Evolutionary conservation across 306 rosid genomes (phyloP), one percentile per base, ranked within the genome.

Genomic region (Lotus japonicus): DNA sequence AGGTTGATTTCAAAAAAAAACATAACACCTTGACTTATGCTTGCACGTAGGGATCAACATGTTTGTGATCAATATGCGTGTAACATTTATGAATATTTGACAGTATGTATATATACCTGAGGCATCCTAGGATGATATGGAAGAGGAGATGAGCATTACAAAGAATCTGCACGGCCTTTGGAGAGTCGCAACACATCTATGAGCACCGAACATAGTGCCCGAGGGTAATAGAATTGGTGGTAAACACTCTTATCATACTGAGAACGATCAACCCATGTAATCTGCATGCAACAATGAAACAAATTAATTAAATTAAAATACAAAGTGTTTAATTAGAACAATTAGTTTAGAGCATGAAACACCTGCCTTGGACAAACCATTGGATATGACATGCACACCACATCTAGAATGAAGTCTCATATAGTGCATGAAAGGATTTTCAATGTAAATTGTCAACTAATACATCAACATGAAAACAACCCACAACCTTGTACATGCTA

Each of bases 401-500:
- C 81, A 88, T 11, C 97, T 97, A 0, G 97, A 94, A 18, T 96
- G 98, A 65, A 90, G 92, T 81, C 84, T 94, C 84, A 79, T 80
- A 51, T 85, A 83, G 67, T 43, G 56, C 70, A 72, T 6, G 58
- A 53, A 78, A 9, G 84, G 55, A 49, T 71, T 58, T 21, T 67
- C 51, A 45, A 72, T 78, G 66, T n/a, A n/a, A n/a, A n/a, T n/a
- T n/a, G n/a, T 89, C 97, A 46, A 88, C 7, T 0, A 96, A 82
- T 69, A 84, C 84, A 72, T 94, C 97, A 18, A 84, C 98, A 12
- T n/a, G n/a, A n/a, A n/a, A n/a, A 94, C 88, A 17, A 74, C 96
- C 97, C 97, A 94, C n/a, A 88, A 19, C 90, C 96, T 51, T 88
- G 90, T 0, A 75, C 87, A 59, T 77, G 96, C 72, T 88, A 87